Percentiles rank a stretch among this genome's conserved stretches.
phyloP scores from a whole-genome alignment of 257 asterid species.

The Jacaranda copaia region DNA sequence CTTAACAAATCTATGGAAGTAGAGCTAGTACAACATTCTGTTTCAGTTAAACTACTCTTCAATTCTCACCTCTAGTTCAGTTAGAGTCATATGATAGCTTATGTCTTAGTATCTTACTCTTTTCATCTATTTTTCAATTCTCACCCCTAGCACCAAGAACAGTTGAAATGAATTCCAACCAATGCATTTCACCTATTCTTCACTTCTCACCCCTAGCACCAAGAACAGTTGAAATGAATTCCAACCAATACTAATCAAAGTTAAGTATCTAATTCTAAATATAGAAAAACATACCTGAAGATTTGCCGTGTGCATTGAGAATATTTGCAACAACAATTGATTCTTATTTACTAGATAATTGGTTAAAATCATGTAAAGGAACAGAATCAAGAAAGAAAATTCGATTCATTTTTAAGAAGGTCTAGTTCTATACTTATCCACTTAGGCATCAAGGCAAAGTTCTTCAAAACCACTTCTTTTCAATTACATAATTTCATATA shows the following conservation, averaged over 20 bases:
- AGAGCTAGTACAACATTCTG: neutral
- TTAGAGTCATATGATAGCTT: neutral
- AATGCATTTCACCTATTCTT: neutral
- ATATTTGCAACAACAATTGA: slow-evolving; percentile 4
- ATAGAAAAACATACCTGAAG: neutral
- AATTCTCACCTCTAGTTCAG: slow-evolving; percentile 17
- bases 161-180: slow-evolving; percentile 8
- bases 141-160: neutral
- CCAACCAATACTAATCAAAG: slow-evolving; percentile 20
- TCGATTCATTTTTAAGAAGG: too few species aligned
- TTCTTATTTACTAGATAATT: slow-evolving; percentile 1
- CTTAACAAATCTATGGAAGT: slow-evolving; percentile 24
- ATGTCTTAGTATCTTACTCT: too few species aligned
- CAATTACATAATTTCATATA: too few species aligned
- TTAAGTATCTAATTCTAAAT: neutral
- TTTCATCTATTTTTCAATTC: too few species aligned
- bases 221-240: slow-evolving; percentile 1
- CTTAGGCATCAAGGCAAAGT: too few species aligned
- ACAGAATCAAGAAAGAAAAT: neutral
- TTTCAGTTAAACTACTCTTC: neutral
- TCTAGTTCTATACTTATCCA: neutral
- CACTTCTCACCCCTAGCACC: too few species aligned
- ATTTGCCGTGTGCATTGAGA: neutral
- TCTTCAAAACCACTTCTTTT: too few species aligned
- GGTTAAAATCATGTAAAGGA: neutral